Conservation (phyloP, 768 basidiomycete genomes). For the Imleria badia region DNA sequence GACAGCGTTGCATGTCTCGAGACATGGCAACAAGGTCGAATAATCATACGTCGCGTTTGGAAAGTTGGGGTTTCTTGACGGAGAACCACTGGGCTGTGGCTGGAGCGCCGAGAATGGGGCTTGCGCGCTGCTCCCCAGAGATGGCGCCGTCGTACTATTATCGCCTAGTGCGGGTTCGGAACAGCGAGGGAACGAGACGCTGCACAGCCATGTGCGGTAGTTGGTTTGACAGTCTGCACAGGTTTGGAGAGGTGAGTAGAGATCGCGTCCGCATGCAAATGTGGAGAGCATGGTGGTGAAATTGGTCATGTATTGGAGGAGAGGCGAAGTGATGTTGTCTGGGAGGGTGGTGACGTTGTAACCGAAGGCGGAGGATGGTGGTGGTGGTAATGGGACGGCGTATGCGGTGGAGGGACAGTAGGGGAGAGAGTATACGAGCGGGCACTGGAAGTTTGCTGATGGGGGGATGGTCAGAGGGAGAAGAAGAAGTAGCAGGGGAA, state of each 20-base stretch:
- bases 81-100: conserved; percentile 39
- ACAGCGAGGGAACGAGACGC: conserved; percentile 72
- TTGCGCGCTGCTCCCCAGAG: conserved; percentile 25
- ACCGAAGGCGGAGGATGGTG: conserved; percentile 39
- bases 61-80: conserved; percentile 46
- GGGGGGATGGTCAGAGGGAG: neutral
- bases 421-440: conserved; percentile 66
- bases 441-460: conserved; percentile 63
- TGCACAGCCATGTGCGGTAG: conserved; percentile 79
- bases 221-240: conserved; percentile 73
- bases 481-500: neutral
- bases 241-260: conserved; percentile 74
- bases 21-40: conserved; percentile 69
- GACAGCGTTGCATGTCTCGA: conserved; percentile 72
- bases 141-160: conserved; percentile 16
- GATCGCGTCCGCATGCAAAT: conserved; percentile 75
- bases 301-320: conserved; percentile 63
- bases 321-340: conserved; percentile 42
- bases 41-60: conserved; percentile 49
- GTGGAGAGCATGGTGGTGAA: conserved; percentile 73
- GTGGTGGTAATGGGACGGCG: conserved; percentile 62
- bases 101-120: conserved; percentile 50
- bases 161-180: conserved; percentile 47
- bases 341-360: conserved; percentile 58
- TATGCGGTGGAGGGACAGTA: conserved; percentile 75